Base-by-base conservation (phyloP, 306 rosid genomes). In the Castanospermum australe region DNA sequence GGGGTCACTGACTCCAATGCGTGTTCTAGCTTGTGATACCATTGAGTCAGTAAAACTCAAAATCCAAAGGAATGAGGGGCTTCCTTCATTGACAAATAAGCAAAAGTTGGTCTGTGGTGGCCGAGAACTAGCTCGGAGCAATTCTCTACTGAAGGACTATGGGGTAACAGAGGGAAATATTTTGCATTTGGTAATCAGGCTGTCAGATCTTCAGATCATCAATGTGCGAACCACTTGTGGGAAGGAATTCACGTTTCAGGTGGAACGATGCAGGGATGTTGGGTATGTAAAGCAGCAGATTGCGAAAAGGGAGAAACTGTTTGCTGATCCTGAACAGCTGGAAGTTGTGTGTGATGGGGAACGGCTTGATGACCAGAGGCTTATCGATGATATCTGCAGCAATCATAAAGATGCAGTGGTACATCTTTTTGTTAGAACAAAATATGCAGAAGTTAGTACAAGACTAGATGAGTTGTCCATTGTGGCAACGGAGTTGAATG, bases 51-150 rank as follows among this genome's bases (percentile, higher is more conserved):
- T 92, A 21, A 94, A 94, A 82, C 87, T 92, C 35, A 86, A 91
- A 85, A 92, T 94, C 69, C 91, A 87, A 67, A 87, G 83, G 35
- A 79, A 62, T 24, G 90, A 89, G 77, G 97, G 97, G 64, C 91
- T 94, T 82, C 79, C 67, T 41, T 80, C 75, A 21, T 87, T 94
- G 62, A 89, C 79, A 61, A 94, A 85, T 90, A 92, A 91, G 36
- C 97, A 89, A 52, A 94, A 89, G 85, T 84, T 94, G 81, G 97
- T 94, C 75, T 94, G 92, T 74, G 92, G 97, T 13, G 99, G 99
- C 8, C 88, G 99, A 54, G 99, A 94, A 45, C 79, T 94, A 35
- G 83, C 99, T 1, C 87, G 99, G 60, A 87, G 92, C 71, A 80
- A 87, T 84, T 89, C 97, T 1, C 76, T 94, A 15, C 91, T 94